A percentile compares a stretch with the other conserved stretches of the same genome.
These are phyloP conservation scores for Gypsophila paniculata DNA, from an alignment of 179 eudicot species.

Conservation along the genomic window DNA sequence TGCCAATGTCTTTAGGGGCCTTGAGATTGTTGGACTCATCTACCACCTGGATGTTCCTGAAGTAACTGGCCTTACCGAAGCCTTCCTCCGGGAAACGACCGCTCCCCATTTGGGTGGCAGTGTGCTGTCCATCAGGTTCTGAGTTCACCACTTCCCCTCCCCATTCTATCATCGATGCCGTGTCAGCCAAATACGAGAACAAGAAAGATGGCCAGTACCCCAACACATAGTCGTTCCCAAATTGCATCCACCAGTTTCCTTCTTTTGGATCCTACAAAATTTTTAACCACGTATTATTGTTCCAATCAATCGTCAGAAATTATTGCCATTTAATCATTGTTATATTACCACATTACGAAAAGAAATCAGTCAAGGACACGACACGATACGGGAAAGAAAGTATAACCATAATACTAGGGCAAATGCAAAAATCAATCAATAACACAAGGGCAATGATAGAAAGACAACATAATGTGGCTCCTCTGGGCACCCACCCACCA, in stretches of 20 bases:
- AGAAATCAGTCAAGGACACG: too few relatives aligned
- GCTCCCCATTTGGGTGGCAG: conserved; percentile 89
- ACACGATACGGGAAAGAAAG: too few relatives aligned
- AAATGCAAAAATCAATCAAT: background rate
- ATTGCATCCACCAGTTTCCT: conserved; percentile 99
- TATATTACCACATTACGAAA: conserved; percentile 3
- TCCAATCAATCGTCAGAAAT: background rate
- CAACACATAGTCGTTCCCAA: conserved; percentile 69
- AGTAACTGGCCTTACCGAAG: conserved; percentile 82
- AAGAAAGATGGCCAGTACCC: conserved; percentile 92
- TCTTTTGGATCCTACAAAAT: conserved; percentile 76
- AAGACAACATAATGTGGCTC: conserved; percentile 24
- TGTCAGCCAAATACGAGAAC: conserved; percentile 80
- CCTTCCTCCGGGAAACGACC: conserved; percentile 93
- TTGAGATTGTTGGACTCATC: conserved; percentile 86
- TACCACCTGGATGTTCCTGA: conserved; percentile 79
- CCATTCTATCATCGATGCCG: conserved; percentile 96
- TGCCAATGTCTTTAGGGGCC: conserved; percentile 74
- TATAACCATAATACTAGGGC: too few relatives aligned
- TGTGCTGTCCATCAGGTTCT: conserved; percentile 69
- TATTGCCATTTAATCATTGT: conserved; percentile 8
- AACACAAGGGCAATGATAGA: conserved; percentile 10
- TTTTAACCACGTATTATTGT: background rate
- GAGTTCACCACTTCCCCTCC: conserved; percentile 93
- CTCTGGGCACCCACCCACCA: conserved; percentile 31